Base-by-base conservation (phyloP, 106 monocot species). In the Narthecium ossifragum region DNA sequence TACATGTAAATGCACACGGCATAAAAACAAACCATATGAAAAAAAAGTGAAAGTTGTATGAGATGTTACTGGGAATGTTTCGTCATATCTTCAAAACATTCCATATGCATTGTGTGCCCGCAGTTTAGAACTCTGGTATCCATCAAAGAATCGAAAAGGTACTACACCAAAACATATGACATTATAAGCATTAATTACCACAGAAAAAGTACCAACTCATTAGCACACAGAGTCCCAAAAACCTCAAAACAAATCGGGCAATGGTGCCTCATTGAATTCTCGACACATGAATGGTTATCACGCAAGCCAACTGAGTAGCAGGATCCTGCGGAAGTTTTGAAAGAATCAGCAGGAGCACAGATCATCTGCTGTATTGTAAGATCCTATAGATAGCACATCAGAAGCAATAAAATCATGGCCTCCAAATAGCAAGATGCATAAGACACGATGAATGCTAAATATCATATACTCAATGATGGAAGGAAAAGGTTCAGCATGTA, bases 221-320 rank as follows among this genome's bases (percentile, higher is more conserved):
- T n/a, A n/a, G n/a, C n/a, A n/a, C n/a, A n/a, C n/a, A n/a, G n/a
- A n/a, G n/a, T n/a, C n/a, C n/a, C n/a, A 14, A 52, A 25, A 49
- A 94, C 93, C 76, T 94, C 93, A 37, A 69, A 86, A 67, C 93
- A 94, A 21, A 94, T 80, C 2, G 93, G 85, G 63, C 93, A 89
- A 57, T 85, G 73, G 22, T 83, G 79, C 65, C 73, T 77, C 93
- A 89, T 89, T 69, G 93, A 85, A 60, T 89, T 89, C 65, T 94
- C 89, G 59, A 94, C 82, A 58, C 93, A 94, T n/a, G 36, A 52
- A 53, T 94, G 93, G 61, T 73, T 78, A 53, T 86, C 69, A 34
- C 38, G 79, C 62, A 94, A 64, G 7, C 0, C 30, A 57, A 50
- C 36, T n/a, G 74, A 68, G 62, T 85, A 93, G 78, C 92, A 93